Evolutionary conservation across 768 basidiomycete species (phyloP).

Genomic region (Boletus sp.): DNA sequence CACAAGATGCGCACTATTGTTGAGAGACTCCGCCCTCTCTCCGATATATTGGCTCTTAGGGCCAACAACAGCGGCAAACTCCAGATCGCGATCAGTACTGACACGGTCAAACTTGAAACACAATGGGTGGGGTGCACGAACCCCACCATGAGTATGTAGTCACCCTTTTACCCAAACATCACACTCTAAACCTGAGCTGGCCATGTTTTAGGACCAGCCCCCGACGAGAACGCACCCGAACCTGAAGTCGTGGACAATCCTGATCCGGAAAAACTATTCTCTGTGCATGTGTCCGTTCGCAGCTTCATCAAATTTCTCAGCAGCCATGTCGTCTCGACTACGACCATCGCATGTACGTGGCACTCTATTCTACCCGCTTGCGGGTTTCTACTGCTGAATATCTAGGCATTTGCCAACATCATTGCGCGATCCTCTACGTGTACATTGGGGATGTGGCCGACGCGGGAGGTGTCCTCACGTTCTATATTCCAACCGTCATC

Average conservation of each 20-base stretch:
- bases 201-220: slow-evolving; percentile 19
- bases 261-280: slow-evolving; percentile 59
- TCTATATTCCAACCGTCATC: slow-evolving; percentile 80
- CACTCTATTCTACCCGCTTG: background rate
- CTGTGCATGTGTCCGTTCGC: slow-evolving; percentile 66
- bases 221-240: slow-evolving; percentile 34
- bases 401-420: slow-evolving; percentile 75
- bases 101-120: slow-evolving; percentile 74
- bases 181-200: background rate
- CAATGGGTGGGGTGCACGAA: slow-evolving; percentile 75
- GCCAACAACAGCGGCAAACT: slow-evolving; percentile 65
- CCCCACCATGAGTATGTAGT: slow-evolving; percentile 48
- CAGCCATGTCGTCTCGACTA: slow-evolving; percentile 75
- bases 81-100: slow-evolving; percentile 56
- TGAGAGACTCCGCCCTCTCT: slow-evolving; percentile 69
- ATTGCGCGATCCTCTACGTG: slow-evolving; percentile 86
- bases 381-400: background rate
- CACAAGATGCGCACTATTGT: slow-evolving; percentile 75
- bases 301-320: slow-evolving; percentile 82
- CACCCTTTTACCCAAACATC: background rate
- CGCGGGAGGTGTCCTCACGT: slow-evolving; percentile 82
- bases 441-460: slow-evolving; percentile 81
- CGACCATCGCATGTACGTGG: slow-evolving; percentile 79
- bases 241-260: slow-evolving; percentile 36
- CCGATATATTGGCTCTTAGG: slow-evolving; percentile 64